phyloP scores from a whole-genome alignment of 495 filamentous ascomycete genomes.

The Venustampulla echinocandica region DNA sequence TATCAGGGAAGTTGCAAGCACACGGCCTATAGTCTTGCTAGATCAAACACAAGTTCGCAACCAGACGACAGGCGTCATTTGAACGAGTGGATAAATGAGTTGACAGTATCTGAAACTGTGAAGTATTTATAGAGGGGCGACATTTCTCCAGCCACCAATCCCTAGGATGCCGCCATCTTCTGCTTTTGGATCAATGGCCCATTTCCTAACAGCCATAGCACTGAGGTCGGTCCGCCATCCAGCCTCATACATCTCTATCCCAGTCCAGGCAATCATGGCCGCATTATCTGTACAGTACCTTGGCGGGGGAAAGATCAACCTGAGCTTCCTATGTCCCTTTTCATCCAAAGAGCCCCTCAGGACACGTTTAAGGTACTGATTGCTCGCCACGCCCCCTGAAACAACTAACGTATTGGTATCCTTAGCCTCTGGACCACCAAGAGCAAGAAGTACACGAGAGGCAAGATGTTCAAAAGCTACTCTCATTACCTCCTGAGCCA shows the following conservation, averaged over 20 bases:
- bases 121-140: too few species aligned
- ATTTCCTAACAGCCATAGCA: constrained; percentile 56
- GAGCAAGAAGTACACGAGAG: constrained; percentile 57
- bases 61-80: too few species aligned
- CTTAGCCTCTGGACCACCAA: constrained; percentile 28
- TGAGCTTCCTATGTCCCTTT: constrained; percentile 52
- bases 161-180: constrained; percentile 46
- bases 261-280: constrained; percentile 97
- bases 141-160: constrained; percentile 32
- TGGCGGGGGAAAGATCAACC: constrained; percentile 62
- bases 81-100: too few species aligned
- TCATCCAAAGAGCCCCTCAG: constrained; percentile 52
- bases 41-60: too few species aligned
- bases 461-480: constrained; percentile 85
- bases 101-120: too few species aligned
- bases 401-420: constrained; percentile 60
- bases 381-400: constrained; percentile 83
- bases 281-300: constrained; percentile 87
- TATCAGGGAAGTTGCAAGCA: too few species aligned
- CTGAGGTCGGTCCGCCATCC: constrained; percentile 58
- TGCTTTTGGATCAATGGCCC: constrained; percentile 60
- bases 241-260: constrained; percentile 80
- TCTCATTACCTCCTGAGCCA: constrained; percentile 67
- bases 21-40: too few species aligned
- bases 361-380: constrained; percentile 63